A percentile compares a stretch with the other conserved stretches of the same genome.
Evolutionary conservation across 164 flowering plant species (phyloP).

Genomic region (Dillenia turbinata): DNA sequence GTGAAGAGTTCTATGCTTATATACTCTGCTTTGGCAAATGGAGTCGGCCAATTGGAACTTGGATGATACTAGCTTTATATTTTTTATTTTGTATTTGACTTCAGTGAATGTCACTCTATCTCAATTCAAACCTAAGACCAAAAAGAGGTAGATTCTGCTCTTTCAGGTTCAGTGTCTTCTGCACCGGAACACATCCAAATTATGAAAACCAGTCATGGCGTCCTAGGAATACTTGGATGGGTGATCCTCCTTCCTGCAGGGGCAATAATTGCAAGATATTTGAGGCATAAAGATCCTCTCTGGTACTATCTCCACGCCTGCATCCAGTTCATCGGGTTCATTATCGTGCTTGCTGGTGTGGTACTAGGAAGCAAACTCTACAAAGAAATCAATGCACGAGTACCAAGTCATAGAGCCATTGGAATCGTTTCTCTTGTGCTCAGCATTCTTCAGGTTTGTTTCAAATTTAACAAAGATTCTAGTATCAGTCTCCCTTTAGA

Average conservation of each 20-base stretch:
- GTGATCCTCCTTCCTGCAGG: slow-evolving; percentile 81
- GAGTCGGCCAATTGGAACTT: not conserved
- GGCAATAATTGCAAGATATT: slow-evolving; percentile 74
- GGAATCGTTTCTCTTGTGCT: slow-evolving; percentile 63
- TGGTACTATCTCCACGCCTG: slow-evolving; percentile 77
- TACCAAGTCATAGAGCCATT: slow-evolving; percentile 54
- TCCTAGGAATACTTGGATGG: slow-evolving; percentile 68
- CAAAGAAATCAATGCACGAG: slow-evolving; percentile 23
- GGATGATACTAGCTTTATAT: not conserved
- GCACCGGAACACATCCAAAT: slow-evolving; percentile 3
- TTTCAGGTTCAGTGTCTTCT: not conserved
- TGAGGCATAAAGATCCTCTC: slow-evolving; percentile 58
- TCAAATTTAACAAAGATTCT: not conserved
- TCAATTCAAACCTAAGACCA: not conserved
- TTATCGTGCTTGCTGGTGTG: slow-evolving; percentile 47
- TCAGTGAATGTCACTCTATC: not conserved
- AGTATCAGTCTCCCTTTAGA: not conserved
- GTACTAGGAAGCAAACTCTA: slow-evolving; percentile 55
- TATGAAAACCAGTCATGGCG: slow-evolving; percentile 58
- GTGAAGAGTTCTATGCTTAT: not conserved
- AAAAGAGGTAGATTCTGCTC: slow-evolving; percentile 20
- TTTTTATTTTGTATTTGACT: not conserved
- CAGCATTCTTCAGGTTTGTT: slow-evolving; percentile 69
- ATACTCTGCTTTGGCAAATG: not conserved
- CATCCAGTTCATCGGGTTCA: slow-evolving; percentile 65